phyloP scores from a whole-genome alignment of 371 early-diverging fungal species.

The Rhizomucor pusillus region DNA sequence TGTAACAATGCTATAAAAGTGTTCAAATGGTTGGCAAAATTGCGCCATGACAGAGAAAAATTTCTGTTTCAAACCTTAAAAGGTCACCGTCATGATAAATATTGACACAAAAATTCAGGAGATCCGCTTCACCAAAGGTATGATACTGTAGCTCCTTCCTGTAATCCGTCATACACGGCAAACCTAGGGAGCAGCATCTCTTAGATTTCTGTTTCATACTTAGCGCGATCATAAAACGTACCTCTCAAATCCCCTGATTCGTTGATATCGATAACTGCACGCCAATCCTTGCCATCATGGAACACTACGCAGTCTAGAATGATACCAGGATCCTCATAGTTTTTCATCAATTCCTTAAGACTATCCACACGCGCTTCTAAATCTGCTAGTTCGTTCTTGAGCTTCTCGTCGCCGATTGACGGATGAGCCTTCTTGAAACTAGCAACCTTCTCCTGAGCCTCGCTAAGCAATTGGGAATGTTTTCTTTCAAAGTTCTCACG shows the following conservation, averaged over 20 bases:
- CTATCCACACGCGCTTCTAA: slow-evolving; percentile 68
- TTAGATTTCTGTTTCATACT: slow-evolving; percentile 8
- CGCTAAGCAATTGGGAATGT: slow-evolving; percentile 63
- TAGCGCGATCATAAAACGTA: slow-evolving; percentile 14
- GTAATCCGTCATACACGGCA: slow-evolving; percentile 72
- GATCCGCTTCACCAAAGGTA: slow-evolving; percentile 73
- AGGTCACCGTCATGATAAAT: slow-evolving; percentile 84
- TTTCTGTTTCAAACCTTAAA: slow-evolving; percentile 40
- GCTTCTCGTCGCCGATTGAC: slow-evolving; percentile 19
- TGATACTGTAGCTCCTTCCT: slow-evolving; percentile 73
- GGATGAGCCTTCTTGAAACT: slow-evolving; percentile 43
- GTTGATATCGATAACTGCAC: slow-evolving; percentile 79
- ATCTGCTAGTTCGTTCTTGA: slow-evolving; percentile 52
- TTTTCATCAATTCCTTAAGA: slow-evolving; percentile 60
- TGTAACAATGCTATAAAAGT: slow-evolving; percentile 66
- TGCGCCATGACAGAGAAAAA: neutral
- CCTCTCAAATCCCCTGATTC: slow-evolving; percentile 80
- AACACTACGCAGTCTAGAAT: slow-evolving; percentile 84
- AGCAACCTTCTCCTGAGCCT: slow-evolving; percentile 58
- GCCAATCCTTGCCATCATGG: slow-evolving; percentile 86
- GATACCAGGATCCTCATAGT: slow-evolving; percentile 78
- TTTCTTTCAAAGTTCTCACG: slow-evolving; percentile 59
- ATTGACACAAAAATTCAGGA: slow-evolving; percentile 88
- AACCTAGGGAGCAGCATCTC: slow-evolving; percentile 23
- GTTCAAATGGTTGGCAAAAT: neutral